Base-by-base conservation (phyloP, 75 land plant genomes). In the Pinus tabuliformis region DNA sequence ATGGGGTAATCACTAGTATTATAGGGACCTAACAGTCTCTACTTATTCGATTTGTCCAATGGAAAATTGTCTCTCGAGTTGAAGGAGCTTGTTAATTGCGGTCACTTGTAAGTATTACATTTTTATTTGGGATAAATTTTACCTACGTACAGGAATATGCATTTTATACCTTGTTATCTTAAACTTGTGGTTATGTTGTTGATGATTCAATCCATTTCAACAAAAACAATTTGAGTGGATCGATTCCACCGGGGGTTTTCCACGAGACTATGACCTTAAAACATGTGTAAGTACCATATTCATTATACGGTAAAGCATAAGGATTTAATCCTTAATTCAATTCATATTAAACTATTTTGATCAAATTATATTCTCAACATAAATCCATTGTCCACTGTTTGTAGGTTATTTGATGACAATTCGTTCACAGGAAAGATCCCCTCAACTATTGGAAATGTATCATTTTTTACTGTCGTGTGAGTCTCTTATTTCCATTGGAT, bases 351-450 rank as follows among this genome's bases (percentile, higher is more conserved):
- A 54, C 13, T 20, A 26, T 54, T 18, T 63, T 4, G 3, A 24
- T 49, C 57, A 6, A 24, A 24, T 33, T 20, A 62, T 22, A 62
- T 9, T 3, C 37, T 39, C 22, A 21, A n/a, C 63, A 24, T 16
- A 62, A 6, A 24, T 57, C 7, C 28, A 15, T 15, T 49, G 52
- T 66, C 33, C 14, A 21, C 20, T 57, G 8, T 39, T 36, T 66
- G 15, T 76, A 93, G 93, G 73, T 78, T 91, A 20, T 72, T 93
- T 65, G 95, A 93, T 83, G 89, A 84, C 57, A 93, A 93, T 75
- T 73, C 75, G 39, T 75, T 93, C 3, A 74, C 82, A 52, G 94
- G 96, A 26, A 60, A 24, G 5, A 88, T 93, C 71, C 96, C 96
- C 58, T 24, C 58, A 0, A 81, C 91, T 24, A 16, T 93, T 24